Base-by-base conservation (phyloP, 2,329 filamentous ascomycete species). In the Pseudogymnoascus sp. region DNA sequence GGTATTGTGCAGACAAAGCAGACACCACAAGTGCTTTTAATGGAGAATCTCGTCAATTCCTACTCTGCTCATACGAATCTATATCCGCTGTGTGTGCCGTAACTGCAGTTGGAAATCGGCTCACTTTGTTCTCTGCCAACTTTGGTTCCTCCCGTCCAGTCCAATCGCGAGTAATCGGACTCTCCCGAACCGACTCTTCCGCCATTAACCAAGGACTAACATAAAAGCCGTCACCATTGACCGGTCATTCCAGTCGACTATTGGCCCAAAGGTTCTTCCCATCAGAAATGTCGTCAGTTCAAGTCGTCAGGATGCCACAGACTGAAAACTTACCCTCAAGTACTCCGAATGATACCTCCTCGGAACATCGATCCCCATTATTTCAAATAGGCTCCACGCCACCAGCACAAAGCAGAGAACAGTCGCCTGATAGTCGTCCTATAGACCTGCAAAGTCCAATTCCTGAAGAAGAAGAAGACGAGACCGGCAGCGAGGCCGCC, bases 401-500 rank as follows among this genome's bases (percentile, higher is more conserved):
- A 51, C 45, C 45, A 6, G 10, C 21, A 47, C 5, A 26, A 51
- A 51, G 45, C 45, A 51, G 45, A 29, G 45, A 51, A 10, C 45
- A 51, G 2, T 71, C 70, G 1, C 68, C 69, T 14, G 69, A 73
- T 45, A 67, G 66, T 6, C 66, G 66, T 67, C 76, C 80, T 62
- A 77, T 79, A 68, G 81, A 84, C 62, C 74, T 83, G 8, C 75
- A 77, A 67, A 78, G 76, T 66, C 78, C 82, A 63, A 85, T 86
- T 66, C 77, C 80, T 61, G 83, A 86, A 74, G 83, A 83, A 57
- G 73, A 74, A 73, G 82, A 82, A 26, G 70, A 71, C 29, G 84
- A 86, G 71, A 85, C 83, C 7, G 80, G 82, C 66, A 85, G 81
- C 73, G 84, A 86, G 69, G 80, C 80, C 23, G 76, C 78, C 63